phyloP scores from a whole-genome alignment of 2,329 filamentous ascomycete genomes.

The Botrytis paeoniae region DNA sequence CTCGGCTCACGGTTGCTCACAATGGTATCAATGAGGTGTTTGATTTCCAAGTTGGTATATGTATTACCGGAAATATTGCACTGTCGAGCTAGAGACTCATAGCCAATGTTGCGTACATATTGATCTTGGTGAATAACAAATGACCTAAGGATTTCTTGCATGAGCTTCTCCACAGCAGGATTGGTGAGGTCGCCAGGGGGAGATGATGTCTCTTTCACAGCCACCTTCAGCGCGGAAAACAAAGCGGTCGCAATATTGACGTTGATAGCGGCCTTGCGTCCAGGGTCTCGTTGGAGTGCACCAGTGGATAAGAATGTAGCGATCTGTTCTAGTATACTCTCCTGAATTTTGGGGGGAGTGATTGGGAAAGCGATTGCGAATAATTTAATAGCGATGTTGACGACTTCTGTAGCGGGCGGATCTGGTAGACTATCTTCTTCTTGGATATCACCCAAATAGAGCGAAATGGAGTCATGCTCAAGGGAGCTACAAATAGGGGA shows the following conservation, averaged over 20 bases:
- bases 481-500: constrained; percentile 78
- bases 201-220: constrained; percentile 74
- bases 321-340: constrained; percentile 92
- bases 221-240: constrained; percentile 75
- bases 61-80: constrained; percentile 75
- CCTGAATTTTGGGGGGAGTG: constrained; percentile 87
- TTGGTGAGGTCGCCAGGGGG: constrained; percentile 70
- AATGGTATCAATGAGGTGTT: constrained; percentile 88
- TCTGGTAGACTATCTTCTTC: constrained; percentile 55
- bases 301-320: constrained; percentile 82
- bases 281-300: constrained; percentile 77
- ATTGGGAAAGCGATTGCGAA: constrained; percentile 90
- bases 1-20: constrained; percentile 91
- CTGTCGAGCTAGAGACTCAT: constrained; percentile 79
- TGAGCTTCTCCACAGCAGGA: constrained; percentile 73
- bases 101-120: constrained; percentile 80
- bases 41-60: constrained; percentile 87
- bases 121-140: constrained; percentile 83
- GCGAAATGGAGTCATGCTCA: constrained; percentile 82
- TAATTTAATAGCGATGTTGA: constrained; percentile 89
- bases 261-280: constrained; percentile 83
- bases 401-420: constrained; percentile 85
- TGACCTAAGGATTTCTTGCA: constrained; percentile 70
- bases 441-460: constrained; percentile 62
- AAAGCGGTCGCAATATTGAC: constrained; percentile 86